Conservation (phyloP, 768 basidiomycete genomes). For the Boletus huronensis region DNA sequence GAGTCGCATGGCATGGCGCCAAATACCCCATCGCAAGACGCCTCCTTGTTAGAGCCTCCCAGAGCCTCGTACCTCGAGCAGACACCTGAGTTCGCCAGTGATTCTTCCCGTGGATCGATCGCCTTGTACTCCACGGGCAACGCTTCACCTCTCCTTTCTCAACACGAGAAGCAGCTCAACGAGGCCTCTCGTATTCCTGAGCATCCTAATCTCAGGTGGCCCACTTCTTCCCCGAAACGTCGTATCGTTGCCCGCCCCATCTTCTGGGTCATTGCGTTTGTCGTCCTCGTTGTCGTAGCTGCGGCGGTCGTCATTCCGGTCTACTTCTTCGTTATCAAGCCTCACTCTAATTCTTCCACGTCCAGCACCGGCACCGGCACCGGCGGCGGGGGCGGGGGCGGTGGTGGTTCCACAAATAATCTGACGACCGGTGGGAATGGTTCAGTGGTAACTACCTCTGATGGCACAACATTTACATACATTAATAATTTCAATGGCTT, state of each 20-base stretch:
- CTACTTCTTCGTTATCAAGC: constrained; percentile 30
- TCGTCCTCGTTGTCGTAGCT: constrained; percentile 30
- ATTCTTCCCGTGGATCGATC: constrained; percentile 24
- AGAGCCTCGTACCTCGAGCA: constrained; percentile 28
- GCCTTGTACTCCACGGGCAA: constrained; percentile 20
- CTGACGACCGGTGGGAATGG: constrained; percentile 60
- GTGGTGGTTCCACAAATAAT: constrained; percentile 4
- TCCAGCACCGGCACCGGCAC: background rate
- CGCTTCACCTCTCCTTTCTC: constrained; percentile 23
- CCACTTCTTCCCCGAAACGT: constrained; percentile 13
- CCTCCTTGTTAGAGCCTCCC: constrained; percentile 13
- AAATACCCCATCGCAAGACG: constrained; percentile 9
- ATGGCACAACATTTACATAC: constrained; percentile 76
- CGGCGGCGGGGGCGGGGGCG: background rate
- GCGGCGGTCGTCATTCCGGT: constrained; percentile 43
- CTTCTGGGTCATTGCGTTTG: constrained; percentile 29
- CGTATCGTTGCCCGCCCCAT: constrained; percentile 18
- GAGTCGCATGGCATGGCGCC: constrained; percentile 9
- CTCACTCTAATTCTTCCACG: constrained; percentile 7
- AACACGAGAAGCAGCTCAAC: constrained; percentile 14
- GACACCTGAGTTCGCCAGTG: constrained; percentile 12
- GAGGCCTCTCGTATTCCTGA: constrained; percentile 3
- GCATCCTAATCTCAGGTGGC: background rate
- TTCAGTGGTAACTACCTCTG: constrained; percentile 54
- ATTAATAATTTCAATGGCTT: constrained; percentile 72